Conservation (phyloP, 2,329 filamentous ascomycete species). For the Aspergillus ochraceus region DNA sequence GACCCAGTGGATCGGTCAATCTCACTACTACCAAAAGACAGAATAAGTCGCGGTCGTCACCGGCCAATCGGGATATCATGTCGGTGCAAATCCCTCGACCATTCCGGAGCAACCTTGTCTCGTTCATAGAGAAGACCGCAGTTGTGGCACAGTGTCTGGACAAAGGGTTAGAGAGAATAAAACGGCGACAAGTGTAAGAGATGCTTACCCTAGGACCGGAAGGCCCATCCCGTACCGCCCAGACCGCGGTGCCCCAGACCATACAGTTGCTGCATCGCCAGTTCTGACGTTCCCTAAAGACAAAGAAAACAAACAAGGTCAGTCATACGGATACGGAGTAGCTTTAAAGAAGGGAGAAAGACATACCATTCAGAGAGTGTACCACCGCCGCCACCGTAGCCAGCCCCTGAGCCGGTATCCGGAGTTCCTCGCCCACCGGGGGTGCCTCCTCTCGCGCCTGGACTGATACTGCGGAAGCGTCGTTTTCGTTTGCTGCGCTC, state of each 20-base stretch:
- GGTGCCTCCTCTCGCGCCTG: conserved; percentile 67
- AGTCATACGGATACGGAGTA: background rate
- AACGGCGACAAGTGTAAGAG: conserved; percentile 1
- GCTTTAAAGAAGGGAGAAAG: background rate
- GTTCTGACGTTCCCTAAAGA: conserved; percentile 65
- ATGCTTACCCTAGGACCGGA: conserved; percentile 72
- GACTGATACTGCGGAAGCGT: conserved; percentile 84
- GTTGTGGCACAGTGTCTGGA: conserved; percentile 83
- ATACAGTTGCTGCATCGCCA: conserved; percentile 90
- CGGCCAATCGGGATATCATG: conserved; percentile 42
- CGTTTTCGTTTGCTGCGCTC: conserved; percentile 95
- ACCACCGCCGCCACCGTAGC: conserved; percentile 66
- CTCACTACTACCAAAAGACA: background rate
- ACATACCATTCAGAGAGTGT: conserved; percentile 64
- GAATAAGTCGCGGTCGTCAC: background rate
- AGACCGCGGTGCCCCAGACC: conserved; percentile 86
- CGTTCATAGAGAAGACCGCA: conserved; percentile 88
- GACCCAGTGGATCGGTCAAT: background rate
- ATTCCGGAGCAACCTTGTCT: conserved; percentile 77
- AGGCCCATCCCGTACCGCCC: conserved; percentile 92
- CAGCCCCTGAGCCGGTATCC: conserved; percentile 61
- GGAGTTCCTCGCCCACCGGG: conserved; percentile 76
- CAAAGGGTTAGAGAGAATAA: conserved; percentile 17
- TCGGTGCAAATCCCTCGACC: conserved; percentile 69
- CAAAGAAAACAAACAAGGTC: conserved; percentile 6